These are phyloP conservation scores for Neurospora sublineolata DNA, from an alignment of 495 filamentous ascomycete genomes.

Conservation along the genomic window DNA sequence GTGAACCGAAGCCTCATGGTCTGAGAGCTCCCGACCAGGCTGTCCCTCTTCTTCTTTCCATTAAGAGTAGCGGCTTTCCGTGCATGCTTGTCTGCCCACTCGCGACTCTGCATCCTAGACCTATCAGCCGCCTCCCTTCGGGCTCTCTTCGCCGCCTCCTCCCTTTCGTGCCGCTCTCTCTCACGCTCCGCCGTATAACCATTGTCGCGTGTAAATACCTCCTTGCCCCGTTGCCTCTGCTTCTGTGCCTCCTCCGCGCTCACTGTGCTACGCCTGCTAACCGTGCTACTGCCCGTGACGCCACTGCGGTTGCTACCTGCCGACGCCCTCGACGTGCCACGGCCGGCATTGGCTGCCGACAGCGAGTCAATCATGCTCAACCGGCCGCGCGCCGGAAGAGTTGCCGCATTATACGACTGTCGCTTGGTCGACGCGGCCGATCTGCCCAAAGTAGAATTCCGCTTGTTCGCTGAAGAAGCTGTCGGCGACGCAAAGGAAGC, in stretches of 20 bases:
- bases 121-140: slow-evolving; percentile 55
- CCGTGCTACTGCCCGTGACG: slow-evolving; percentile 2
- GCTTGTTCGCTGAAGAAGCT: slow-evolving; percentile 1
- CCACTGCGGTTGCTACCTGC: slow-evolving; percentile 11
- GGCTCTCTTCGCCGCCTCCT: slow-evolving; percentile 45
- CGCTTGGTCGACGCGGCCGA: background rate
- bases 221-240: slow-evolving; percentile 44
- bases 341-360: slow-evolving; percentile 9
- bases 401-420: background rate
- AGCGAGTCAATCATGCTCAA: background rate
- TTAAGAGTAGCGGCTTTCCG: background rate
- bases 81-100: slow-evolving; percentile 58
- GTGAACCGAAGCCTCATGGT: background rate
- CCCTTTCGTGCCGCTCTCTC: slow-evolving; percentile 42
- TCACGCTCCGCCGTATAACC: slow-evolving; percentile 37
- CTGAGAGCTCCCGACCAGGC: background rate
- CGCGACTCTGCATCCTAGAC: slow-evolving; percentile 47
- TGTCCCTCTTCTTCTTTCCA: background rate
- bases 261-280: slow-evolving; percentile 21
- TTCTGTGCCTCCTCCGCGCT: slow-evolving; percentile 38
- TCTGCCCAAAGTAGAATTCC: background rate
- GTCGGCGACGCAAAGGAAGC: slow-evolving; percentile 1
- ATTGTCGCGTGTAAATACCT: slow-evolving; percentile 49
- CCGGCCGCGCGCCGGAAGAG: background rate
- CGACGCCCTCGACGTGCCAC: slow-evolving; percentile 11